phyloP scores from a whole-genome alignment of 768 basidiomycete species.

The Suillus cothurnatus region DNA sequence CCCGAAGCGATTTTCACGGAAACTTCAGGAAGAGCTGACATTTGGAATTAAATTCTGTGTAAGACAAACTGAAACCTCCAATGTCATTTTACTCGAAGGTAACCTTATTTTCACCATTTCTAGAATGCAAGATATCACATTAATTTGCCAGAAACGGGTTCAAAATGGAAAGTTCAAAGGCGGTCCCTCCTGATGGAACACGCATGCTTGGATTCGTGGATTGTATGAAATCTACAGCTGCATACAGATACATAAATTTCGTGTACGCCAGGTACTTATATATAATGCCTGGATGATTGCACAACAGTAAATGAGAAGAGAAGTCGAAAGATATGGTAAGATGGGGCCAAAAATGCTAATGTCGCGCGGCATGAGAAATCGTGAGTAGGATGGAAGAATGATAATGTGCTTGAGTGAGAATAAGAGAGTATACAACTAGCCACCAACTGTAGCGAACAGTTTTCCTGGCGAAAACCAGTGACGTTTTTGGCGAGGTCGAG shows the following conservation, averaged over 20 bases:
- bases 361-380: conserved; percentile 16
- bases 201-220: conserved; percentile 3
- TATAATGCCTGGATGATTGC: conserved; percentile 23
- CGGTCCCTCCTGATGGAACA: neutral
- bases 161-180: neutral
- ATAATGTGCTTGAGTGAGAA: conserved; percentile 4
- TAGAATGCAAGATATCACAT: neutral
- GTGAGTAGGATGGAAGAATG: conserved; percentile 7
- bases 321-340: conserved; percentile 21
- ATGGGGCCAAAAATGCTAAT: conserved; percentile 22
- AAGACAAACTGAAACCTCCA: conserved; percentile 4
- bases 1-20: neutral
- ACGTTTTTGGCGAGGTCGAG: conserved; percentile 43
- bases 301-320: conserved; percentile 10
- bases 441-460: conserved; percentile 47
- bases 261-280: conserved; percentile 38
- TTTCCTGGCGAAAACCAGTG: conserved; percentile 59
- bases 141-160: neutral
- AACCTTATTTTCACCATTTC: neutral
- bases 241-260: conserved; percentile 26
- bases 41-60: conserved; percentile 1
- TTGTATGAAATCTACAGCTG: conserved; percentile 8
- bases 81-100: neutral
- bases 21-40: neutral
- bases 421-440: conserved; percentile 23